These are phyloP conservation scores for Truncatella angustata DNA, from an alignment of 2,329 filamentous ascomycete species.

Conservation along the genomic window DNA sequence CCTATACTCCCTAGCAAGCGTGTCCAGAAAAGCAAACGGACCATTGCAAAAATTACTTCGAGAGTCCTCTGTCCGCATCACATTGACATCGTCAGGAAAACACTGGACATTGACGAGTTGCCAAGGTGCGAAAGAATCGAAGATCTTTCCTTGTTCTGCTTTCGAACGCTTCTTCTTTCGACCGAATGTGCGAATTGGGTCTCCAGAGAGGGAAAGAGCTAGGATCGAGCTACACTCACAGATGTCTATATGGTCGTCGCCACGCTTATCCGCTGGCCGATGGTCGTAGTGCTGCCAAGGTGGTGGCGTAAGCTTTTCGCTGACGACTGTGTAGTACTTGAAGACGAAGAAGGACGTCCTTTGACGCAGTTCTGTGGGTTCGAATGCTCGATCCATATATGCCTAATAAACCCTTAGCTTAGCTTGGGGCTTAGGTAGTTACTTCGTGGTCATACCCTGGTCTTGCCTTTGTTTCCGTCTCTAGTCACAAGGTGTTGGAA, in stretches of 20 bases:
- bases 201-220: slow-evolving; percentile 54
- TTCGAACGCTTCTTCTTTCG: slow-evolving; percentile 46
- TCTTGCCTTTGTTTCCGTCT: slow-evolving; percentile 40
- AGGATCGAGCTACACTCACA: slow-evolving; percentile 29
- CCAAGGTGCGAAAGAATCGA: slow-evolving; percentile 59
- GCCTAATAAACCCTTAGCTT: background rate
- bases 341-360: slow-evolving; percentile 8
- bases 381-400: slow-evolving; percentile 9
- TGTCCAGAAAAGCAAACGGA: slow-evolving; percentile 59
- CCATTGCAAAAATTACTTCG: slow-evolving; percentile 58
- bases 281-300: slow-evolving; percentile 59
- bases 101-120: slow-evolving; percentile 58
- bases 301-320: slow-evolving; percentile 37
- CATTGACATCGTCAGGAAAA: slow-evolving; percentile 58
- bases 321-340: slow-evolving; percentile 8
- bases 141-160: slow-evolving; percentile 51
- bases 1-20: slow-evolving; percentile 57
- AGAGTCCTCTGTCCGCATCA: slow-evolving; percentile 53
- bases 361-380: background rate
- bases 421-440: slow-evolving; percentile 19
- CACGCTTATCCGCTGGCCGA: slow-evolving; percentile 34
- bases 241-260: slow-evolving; percentile 40
- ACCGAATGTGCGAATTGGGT: slow-evolving; percentile 17
- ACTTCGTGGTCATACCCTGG: slow-evolving; percentile 21
- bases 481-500: slow-evolving; percentile 53